Conservation (phyloP, 164 flowering plant genomes). For the Vitis rupestris region DNA sequence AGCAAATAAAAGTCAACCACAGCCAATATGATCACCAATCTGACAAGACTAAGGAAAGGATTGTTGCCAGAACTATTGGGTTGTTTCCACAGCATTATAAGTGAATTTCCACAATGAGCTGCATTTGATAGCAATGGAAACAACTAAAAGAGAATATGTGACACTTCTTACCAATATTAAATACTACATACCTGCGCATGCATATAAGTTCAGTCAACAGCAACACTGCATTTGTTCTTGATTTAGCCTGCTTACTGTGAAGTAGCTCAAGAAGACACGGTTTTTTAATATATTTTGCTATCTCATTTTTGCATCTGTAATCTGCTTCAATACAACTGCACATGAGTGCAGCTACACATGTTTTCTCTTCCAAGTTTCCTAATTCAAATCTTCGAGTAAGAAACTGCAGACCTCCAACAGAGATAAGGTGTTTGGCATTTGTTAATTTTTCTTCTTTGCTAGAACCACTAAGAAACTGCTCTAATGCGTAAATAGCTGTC, state of each 20-base stretch:
- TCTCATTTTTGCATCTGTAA: slow-evolving; percentile 45
- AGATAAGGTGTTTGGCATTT: slow-evolving; percentile 47
- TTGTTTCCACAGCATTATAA: not conserved
- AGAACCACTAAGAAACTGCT: slow-evolving; percentile 49
- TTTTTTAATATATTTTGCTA: slow-evolving; percentile 44
- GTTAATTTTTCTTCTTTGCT: slow-evolving; percentile 35
- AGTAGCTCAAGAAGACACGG: slow-evolving; percentile 49
- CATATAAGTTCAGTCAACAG: slow-evolving; percentile 58
- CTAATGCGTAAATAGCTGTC: slow-evolving; percentile 35
- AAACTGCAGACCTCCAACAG: slow-evolving; percentile 62
- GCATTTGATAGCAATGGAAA: not conserved
- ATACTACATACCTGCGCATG: slow-evolving; percentile 48
- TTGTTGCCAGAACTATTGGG: not conserved
- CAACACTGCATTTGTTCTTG: slow-evolving; percentile 40
- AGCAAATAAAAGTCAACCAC: too few relatives aligned
- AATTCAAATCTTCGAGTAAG: slow-evolving; percentile 47
- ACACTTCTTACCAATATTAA: not conserved
- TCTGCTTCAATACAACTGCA: slow-evolving; percentile 56
- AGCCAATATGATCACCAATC: too few relatives aligned
- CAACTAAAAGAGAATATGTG: not conserved
- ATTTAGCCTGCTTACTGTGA: slow-evolving; percentile 40
- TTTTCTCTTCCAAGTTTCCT: slow-evolving; percentile 51
- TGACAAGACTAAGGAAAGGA: not conserved
- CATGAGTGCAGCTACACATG: slow-evolving; percentile 39
- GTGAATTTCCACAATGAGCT: not conserved